Conservation (phyloP, 768 basidiomycete species). For the Naganishia friedmannii region DNA sequence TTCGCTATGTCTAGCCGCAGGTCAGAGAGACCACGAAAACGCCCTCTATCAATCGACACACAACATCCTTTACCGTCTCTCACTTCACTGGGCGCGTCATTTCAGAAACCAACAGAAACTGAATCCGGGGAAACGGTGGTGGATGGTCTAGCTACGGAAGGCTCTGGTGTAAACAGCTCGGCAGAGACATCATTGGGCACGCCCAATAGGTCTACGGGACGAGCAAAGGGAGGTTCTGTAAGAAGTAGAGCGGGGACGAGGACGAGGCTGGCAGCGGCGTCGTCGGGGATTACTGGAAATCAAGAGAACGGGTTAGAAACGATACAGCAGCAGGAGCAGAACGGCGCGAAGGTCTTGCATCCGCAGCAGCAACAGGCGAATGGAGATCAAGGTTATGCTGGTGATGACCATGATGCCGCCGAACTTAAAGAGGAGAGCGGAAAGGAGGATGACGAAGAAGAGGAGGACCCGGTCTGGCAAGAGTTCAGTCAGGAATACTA, state of each 20-base stretch:
- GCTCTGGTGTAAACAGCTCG: not conserved
- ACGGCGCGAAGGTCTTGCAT: not conserved
- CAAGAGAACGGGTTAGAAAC: not conserved
- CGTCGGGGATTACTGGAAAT: not conserved
- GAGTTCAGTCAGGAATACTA: constrained; percentile 34
- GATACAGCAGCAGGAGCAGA: not conserved
- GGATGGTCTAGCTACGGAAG: not conserved
- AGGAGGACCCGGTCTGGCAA: constrained; percentile 31
- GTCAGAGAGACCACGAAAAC: constrained; percentile 17
- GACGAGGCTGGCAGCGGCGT: not conserved
- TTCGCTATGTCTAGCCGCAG: constrained; percentile 12
- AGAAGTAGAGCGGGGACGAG: not conserved
- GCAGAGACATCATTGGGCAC: not conserved
- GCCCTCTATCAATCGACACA: constrained; percentile 7
- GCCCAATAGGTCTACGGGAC: not conserved
- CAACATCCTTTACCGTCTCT: not conserved
- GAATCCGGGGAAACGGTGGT: not conserved
- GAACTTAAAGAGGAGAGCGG: not conserved
- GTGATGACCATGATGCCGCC: not conserved
- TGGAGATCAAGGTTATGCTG: not conserved
- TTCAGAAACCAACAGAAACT: not conserved
- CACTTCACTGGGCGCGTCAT: not conserved
- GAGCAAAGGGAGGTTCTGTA: not conserved
- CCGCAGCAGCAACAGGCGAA: not conserved
- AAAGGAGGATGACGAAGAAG: constrained; percentile 29